Base-by-base conservation (phyloP, 257 asterid genomes). In the Capsicum chinense region DNA sequence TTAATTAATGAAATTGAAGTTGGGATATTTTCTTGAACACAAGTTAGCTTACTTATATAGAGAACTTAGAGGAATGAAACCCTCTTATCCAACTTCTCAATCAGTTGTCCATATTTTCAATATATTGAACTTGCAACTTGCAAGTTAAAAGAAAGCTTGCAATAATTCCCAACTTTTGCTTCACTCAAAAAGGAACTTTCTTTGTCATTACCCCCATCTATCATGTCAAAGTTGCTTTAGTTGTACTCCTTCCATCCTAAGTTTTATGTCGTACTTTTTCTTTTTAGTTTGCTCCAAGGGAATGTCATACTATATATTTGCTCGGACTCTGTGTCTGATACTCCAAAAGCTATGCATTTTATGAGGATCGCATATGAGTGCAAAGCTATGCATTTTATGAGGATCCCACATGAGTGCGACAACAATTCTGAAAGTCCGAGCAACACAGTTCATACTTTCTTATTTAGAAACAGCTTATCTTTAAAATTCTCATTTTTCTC, bases 41-140 rank as follows among this genome's bases (percentile, higher is more conserved):
- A 48, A 60, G 57, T 1, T 14, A 17, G 13, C 79, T 50, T 62
- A 73, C 82, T 83, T 88, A 87, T 88, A 87, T 89, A 88, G 68
- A 86, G 85, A 78, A 87, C 79, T 69, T 39, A 63, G 74, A 71
- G 86, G 87, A n/a, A 47, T 80, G 85, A 88, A 85, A 86, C 89
- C 86, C 26, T 84, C 80, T 85, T 85, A 84, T 86, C 90, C 89
- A 90, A 83, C 86, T 83, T 87, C 87, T 84, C 88, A 83, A 44
- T 64, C 59, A 56, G 71, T 88, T 84, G 85, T 66, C 87, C 81
- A 69, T 82, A 67, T 81, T 60, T 84, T 50, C 7, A 5, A 16
- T n/a, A 35, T 74, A 14, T 67, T 70, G 56, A 42, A 70, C 52
- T 52, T 85, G 80, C 84, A 42, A 70, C 56, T 54, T 83, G 83